A percentile compares a stretch with the other conserved stretches of the same genome.
phyloP scores from a whole-genome alignment of 805 yeast species.

The Candida easanensis region DNA sequence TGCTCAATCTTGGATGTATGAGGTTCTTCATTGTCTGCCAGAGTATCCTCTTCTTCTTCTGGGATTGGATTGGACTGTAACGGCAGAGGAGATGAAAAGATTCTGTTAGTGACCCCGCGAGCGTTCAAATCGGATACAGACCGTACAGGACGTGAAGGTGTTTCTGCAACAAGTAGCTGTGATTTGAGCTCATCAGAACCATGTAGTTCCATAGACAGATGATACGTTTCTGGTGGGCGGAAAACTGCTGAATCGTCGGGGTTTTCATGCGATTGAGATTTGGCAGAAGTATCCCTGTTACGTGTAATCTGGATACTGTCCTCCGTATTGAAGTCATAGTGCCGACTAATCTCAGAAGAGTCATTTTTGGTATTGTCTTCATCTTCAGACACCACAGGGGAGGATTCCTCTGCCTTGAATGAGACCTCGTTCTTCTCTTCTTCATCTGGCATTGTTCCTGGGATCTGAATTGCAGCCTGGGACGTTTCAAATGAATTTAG shows the following conservation, averaged over 20 bases:
- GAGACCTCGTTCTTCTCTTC: not conserved
- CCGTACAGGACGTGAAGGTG: constrained; percentile 7
- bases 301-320: constrained; percentile 21
- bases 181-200: constrained; percentile 1
- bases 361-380: constrained; percentile 14
- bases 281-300: constrained; percentile 3
- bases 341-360: constrained; percentile 1
- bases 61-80: not conserved
- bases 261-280: constrained; percentile 1
- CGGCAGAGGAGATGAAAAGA: constrained; percentile 1
- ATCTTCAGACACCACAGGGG: constrained; percentile 26
- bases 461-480: constrained; percentile 23
- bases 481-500: constrained; percentile 2
- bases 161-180: constrained; percentile 7
- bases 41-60: not conserved
- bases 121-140: not conserved
- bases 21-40: not conserved
- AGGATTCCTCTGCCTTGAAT: constrained; percentile 7
- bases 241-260: constrained; percentile 5
- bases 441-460: constrained; percentile 26
- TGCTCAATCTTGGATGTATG: not conserved
- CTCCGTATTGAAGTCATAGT: constrained; percentile 17
- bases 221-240: not conserved
- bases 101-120: not conserved
- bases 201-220: not conserved